Conservation (phyloP, 2,329 filamentous ascomycete genomes). For the Talaromyces sp. region DNA sequence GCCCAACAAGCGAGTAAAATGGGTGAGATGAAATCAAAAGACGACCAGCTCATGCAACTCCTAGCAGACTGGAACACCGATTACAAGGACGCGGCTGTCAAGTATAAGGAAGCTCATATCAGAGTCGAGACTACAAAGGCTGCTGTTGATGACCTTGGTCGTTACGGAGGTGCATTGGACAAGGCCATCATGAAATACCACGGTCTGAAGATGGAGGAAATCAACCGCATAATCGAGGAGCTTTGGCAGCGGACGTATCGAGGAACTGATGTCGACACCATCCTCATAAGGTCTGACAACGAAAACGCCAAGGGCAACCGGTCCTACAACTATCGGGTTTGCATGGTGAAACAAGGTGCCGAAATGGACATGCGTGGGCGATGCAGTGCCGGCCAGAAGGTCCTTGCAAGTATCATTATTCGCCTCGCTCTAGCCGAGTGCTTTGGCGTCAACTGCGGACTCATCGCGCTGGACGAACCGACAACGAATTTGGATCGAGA, state of each 20-base stretch:
- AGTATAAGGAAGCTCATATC: conserved; percentile 84
- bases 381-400: conserved; percentile 94
- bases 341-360: conserved; percentile 94
- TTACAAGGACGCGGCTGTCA: conserved; percentile 73
- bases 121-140: conserved; percentile 88
- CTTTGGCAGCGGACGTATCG: conserved; percentile 97
- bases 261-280: conserved; percentile 94
- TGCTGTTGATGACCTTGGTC: conserved; percentile 81
- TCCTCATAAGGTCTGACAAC: conserved; percentile 87
- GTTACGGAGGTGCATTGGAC: conserved; percentile 79
- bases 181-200: conserved; percentile 98
- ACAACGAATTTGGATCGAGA: conserved; percentile 94
- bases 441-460: conserved; percentile 90
- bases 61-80: conserved; percentile 76
- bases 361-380: conserved; percentile 99
- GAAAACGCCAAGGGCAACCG: conserved; percentile 70
- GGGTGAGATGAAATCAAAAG: conserved; percentile 77
- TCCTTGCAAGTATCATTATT: conserved; percentile 95
- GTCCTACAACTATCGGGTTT: conserved; percentile 93
- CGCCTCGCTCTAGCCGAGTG: conserved; percentile 92
- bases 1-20: conserved; percentile 70
- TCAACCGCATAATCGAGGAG: conserved; percentile 90
- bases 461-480: conserved; percentile 95
- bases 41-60: conserved; percentile 70
- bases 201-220: conserved; percentile 94